phyloP scores from a whole-genome alignment of 2,329 filamentous ascomycete genomes.

The Thelonectria rubi region DNA sequence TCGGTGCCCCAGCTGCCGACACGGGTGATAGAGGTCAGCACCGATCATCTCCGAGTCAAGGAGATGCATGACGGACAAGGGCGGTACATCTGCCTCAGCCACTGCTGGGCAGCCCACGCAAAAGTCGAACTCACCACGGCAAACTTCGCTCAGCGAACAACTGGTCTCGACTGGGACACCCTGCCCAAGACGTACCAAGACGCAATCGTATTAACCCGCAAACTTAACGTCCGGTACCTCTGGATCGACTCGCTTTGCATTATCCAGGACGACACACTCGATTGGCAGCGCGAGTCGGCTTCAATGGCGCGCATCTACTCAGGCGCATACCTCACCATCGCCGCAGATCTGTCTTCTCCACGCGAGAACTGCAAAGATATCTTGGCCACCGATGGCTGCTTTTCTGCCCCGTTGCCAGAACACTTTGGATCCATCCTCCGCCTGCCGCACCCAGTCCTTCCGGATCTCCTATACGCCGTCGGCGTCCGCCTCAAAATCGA shows the following conservation, averaged over 20 bases:
- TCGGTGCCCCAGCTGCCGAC: too few relatives aligned
- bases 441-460: too few relatives aligned
- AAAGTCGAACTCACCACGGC: conserved; percentile 49
- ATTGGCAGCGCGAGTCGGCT: conserved; percentile 33
- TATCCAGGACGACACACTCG: conserved; percentile 30
- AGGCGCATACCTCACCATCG: conserved; percentile 31
- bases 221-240: conserved; percentile 27
- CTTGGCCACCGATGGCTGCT: too few relatives aligned
- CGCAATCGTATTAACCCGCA: conserved; percentile 18
- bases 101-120: conserved; percentile 41
- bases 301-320: conserved; percentile 34
- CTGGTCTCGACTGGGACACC: conserved; percentile 10
- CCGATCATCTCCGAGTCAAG: too few relatives aligned
- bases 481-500: too few relatives aligned
- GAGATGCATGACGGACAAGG: too few relatives aligned
- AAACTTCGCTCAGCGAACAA: conserved; percentile 13
- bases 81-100: conserved; percentile 32
- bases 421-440: too few relatives aligned
- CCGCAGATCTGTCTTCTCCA: too few relatives aligned
- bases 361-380: too few relatives aligned
- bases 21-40: too few relatives aligned
- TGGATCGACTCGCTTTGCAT: conserved; percentile 39
- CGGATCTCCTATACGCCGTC: too few relatives aligned
- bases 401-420: too few relatives aligned
- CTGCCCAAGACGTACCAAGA: conserved; percentile 30